A percentile compares a stretch with the other conserved stretches of the same genome.
Evolutionary conservation across 345 rosid genomes (phyloP).

Genomic region (Eucalyptus polyanthemos): DNA sequence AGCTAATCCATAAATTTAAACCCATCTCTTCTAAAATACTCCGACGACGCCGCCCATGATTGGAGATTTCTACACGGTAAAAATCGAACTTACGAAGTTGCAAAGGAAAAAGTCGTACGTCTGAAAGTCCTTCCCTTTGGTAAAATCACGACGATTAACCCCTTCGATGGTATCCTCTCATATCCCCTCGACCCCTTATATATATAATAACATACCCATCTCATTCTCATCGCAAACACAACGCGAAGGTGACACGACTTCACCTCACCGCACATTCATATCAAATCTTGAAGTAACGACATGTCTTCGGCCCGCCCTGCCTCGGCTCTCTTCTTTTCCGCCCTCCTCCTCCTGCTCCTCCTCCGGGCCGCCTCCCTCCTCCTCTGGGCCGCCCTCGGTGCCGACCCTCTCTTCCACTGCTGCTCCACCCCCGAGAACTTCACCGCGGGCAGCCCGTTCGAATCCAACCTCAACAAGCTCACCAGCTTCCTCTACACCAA

Average conservation of each 20-base stretch:
- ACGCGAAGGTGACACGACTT: neutral
- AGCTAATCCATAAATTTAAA: too few relatives aligned
- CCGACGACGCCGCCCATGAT: neutral
- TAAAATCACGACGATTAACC: neutral
- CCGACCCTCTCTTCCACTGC: too few relatives aligned
- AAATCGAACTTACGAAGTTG: neutral
- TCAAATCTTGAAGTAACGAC: too few relatives aligned
- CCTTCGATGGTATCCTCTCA: neutral
- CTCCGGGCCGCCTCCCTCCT: too few relatives aligned
- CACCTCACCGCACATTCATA: neutral
- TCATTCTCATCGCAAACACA: neutral
- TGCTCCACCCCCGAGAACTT: too few relatives aligned
- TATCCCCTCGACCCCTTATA: neutral
- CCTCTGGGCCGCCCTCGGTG: too few relatives aligned
- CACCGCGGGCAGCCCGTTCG: too few relatives aligned
- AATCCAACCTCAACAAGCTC: too few relatives aligned
- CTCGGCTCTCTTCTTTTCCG: too few relatives aligned
- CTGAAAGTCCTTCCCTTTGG: neutral
- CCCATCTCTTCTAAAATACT: neutral
- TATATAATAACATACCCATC: neutral
- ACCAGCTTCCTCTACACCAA: too few relatives aligned
- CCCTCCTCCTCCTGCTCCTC: too few relatives aligned
- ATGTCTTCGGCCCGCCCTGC: too few relatives aligned
- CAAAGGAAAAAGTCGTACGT: neutral
- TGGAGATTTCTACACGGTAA: neutral